Evolutionary conservation across 495 filamentous ascomycete species (phyloP).

Genomic region (Sordaria brevicollis): DNA sequence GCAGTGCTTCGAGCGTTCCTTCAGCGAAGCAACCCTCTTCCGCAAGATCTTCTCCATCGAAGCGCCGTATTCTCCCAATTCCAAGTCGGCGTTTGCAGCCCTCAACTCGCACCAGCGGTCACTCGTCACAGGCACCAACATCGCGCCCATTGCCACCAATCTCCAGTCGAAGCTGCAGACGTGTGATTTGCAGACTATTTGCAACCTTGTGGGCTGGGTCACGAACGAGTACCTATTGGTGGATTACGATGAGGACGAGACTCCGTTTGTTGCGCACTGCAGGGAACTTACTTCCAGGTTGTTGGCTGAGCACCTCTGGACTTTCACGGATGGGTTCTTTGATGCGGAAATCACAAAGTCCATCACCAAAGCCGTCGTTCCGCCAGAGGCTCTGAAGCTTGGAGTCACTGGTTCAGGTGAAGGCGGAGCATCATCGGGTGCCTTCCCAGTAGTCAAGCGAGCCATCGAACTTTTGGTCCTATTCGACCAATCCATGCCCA

Average conservation of each 20-base stretch:
- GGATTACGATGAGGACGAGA: conserved; percentile 63
- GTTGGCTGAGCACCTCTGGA: conserved; percentile 42
- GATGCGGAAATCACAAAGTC: conserved; percentile 42
- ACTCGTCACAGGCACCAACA: conserved; percentile 33
- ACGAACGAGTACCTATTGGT: conserved; percentile 71
- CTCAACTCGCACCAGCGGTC: conserved; percentile 30
- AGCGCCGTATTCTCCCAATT: conserved; percentile 31
- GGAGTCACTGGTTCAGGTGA: conserved; percentile 18
- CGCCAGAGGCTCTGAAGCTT: conserved; percentile 32
- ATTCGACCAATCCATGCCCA: conserved; percentile 59
- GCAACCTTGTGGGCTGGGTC: conserved; percentile 69
- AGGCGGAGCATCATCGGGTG: conserved; percentile 45
- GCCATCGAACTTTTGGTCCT: conserved; percentile 74
- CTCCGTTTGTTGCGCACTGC: conserved; percentile 60
- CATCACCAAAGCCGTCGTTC: conserved; percentile 33
- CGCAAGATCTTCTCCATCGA: conserved; percentile 39
- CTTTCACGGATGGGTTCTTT: conserved; percentile 38
- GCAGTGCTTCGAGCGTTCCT: conserved; percentile 38
- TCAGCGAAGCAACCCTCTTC: conserved; percentile 38
- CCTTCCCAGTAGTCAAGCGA: conserved; percentile 54
- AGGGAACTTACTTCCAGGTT: conserved; percentile 52
- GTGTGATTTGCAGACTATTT: conserved; percentile 43
- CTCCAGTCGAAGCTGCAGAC: conserved; percentile 32
- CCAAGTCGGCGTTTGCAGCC: conserved; percentile 30
- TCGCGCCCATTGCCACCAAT: conserved; percentile 35